Conservation (phyloP, 768 basidiomycete genomes). For the Tulasnella sp. region DNA sequence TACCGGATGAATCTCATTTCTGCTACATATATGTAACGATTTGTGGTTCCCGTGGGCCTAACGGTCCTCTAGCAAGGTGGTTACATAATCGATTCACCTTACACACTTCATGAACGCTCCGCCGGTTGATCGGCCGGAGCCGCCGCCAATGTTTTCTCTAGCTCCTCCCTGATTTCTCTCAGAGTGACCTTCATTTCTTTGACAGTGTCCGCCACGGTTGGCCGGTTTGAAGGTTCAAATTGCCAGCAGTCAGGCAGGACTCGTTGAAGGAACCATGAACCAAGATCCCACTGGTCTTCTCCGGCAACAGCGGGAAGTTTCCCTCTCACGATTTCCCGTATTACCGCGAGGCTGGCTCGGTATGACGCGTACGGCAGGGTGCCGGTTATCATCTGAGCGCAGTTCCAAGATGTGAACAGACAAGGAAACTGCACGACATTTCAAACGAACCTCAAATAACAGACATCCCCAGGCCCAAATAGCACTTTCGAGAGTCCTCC, state of each 20-base stretch:
- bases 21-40: too few species aligned
- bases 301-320: background rate
- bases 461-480: slow-evolving; percentile 14
- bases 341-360: background rate
- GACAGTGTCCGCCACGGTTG: background rate
- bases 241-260: background rate
- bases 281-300: background rate
- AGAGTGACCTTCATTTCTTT: background rate
- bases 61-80: background rate
- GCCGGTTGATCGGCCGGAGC: background rate
- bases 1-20: too few species aligned
- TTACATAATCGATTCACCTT: too few species aligned
- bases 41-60: too few species aligned
- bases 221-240: background rate
- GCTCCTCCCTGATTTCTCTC: background rate
- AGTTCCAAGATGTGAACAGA: background rate
- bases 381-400: background rate
- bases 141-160: background rate
- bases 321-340: background rate
- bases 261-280: background rate
- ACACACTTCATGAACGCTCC: background rate
- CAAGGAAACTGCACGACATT: background rate
- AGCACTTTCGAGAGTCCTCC: slow-evolving; percentile 4
- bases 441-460: background rate
- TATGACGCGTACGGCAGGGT: background rate